Percentiles rank a stretch among this genome's conserved stretches.
Evolutionary conservation across 495 filamentous ascomycete species (phyloP).

Genomic region (Paragyromitra xinjiangensis): DNA sequence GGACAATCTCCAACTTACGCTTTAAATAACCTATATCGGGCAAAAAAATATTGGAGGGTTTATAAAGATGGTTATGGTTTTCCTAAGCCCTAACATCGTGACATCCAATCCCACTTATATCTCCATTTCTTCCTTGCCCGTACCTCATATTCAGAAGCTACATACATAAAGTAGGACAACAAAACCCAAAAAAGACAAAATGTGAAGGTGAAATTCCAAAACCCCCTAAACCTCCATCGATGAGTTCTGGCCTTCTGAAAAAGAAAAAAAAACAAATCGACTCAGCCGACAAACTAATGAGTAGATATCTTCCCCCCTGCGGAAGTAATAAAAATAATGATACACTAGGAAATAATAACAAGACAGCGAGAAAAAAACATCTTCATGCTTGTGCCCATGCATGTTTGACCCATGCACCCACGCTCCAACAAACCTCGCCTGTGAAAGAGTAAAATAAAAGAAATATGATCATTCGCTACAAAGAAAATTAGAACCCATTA

Average conservation of each 20-base stretch:
- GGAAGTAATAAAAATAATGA: constrained; percentile 18
- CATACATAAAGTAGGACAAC: not conserved
- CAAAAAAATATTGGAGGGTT: too few species aligned
- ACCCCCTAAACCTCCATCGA: not conserved
- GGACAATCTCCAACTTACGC: too few species aligned
- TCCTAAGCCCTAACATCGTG: not conserved
- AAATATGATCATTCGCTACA: not conserved
- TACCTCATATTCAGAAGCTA: not conserved
- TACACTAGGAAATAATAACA: constrained; percentile 6
- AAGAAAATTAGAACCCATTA: constrained; percentile 24
- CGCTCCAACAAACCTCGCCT: constrained; percentile 20
- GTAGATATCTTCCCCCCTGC: not conserved
- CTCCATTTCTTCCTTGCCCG: not conserved
- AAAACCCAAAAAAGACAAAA: constrained; percentile 1
- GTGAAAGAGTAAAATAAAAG: not conserved
- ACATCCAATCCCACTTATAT: not conserved
- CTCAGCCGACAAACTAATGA: constrained; percentile 11
- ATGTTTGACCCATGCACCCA: constrained; percentile 40
- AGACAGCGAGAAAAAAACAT: constrained; percentile 21
- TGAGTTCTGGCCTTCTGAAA: not conserved
- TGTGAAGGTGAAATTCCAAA: not conserved
- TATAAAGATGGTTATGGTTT: too few species aligned
- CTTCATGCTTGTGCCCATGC: constrained; percentile 24
- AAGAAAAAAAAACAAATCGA: constrained; percentile 2
- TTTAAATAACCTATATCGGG: too few species aligned